Percentiles rank a stretch among this genome's conserved stretches.
These are phyloP conservation scores for Cyberlindnera xishuangbannaensis DNA, from an alignment of 805 yeast species.

Conservation along the genomic window DNA sequence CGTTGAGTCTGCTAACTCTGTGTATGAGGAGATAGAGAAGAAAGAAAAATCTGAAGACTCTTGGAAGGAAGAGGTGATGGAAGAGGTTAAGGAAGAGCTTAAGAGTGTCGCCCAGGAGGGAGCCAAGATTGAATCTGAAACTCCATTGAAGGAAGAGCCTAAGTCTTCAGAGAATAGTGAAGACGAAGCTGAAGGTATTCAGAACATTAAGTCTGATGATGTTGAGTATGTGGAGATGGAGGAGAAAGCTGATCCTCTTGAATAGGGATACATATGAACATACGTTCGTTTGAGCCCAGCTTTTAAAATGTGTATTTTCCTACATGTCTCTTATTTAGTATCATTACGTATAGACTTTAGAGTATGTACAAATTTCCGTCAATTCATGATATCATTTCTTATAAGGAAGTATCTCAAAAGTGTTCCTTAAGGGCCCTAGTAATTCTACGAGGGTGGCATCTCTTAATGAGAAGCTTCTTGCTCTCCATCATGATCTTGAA, in stretches of 20 bases:
- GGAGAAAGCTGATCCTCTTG: background rate
- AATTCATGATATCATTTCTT: background rate
- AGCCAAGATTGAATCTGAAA: too few species aligned
- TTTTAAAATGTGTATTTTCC: background rate
- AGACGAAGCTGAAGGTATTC: constrained; percentile 1
- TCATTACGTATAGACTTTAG: background rate
- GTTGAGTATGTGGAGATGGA: background rate
- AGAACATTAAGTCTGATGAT: background rate
- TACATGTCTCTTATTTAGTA: background rate
- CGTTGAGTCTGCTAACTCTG: too few species aligned
- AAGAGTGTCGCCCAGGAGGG: background rate
- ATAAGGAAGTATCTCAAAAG: too few species aligned
- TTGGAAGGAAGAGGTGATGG: too few species aligned
- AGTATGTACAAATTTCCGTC: background rate
- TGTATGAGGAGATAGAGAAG: too few species aligned
- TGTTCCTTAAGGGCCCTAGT: constrained; percentile 12
- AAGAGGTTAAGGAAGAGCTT: too few species aligned
- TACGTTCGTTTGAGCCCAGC: too few species aligned
- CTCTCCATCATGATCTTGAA: constrained; percentile 47
- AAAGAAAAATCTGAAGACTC: too few species aligned
- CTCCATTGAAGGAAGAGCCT: too few species aligned
- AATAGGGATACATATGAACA: too few species aligned
- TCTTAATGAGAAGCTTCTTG: constrained; percentile 35
- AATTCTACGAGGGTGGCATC: constrained; percentile 19
- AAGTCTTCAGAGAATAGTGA: too few species aligned